These are phyloP conservation scores for Fistulifera solaris DNA, from an alignment of 108 stramenopile genomes.

Conservation along the genomic window DNA sequence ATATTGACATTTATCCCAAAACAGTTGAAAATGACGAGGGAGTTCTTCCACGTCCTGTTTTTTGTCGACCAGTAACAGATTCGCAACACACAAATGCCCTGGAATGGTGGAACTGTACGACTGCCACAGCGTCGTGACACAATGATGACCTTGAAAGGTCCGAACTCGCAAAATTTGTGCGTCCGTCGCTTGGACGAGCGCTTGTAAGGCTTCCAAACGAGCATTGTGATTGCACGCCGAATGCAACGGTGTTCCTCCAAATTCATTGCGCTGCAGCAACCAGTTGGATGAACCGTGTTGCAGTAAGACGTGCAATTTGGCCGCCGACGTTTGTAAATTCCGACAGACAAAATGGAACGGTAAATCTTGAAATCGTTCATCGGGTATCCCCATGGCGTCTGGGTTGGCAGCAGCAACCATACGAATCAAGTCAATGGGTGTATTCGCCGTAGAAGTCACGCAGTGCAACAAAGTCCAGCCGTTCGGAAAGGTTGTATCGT, in stretches of 20 bases:
- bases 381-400: conserved; percentile 21
- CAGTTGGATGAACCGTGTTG: conserved; percentile 18
- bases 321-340: conserved; percentile 16
- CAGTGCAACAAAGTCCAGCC: conserved; percentile 22
- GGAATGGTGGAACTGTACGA: conserved; percentile 31
- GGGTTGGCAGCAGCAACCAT: conserved; percentile 15
- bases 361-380: conserved; percentile 16
- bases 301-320: conserved; percentile 18
- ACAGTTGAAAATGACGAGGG: conserved; percentile 25
- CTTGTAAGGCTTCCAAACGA: conserved; percentile 14
- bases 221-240: conserved; percentile 31
- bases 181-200: conserved; percentile 18
- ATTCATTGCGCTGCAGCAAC: conserved; percentile 21
- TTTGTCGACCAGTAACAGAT: background rate
- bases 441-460: conserved; percentile 10
- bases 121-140: conserved; percentile 26
- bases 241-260: conserved; percentile 37
- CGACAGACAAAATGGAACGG: conserved; percentile 30
- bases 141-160: conserved; percentile 21
- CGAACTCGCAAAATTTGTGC: conserved; percentile 9
- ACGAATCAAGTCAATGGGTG: conserved; percentile 19
- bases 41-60: background rate
- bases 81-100: conserved; percentile 5
- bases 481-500: background rate
- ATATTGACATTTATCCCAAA: conserved; percentile 29